Base-by-base conservation (phyloP, 805 yeast genomes). In the Kluyveromyces dobzhanskii region DNA sequence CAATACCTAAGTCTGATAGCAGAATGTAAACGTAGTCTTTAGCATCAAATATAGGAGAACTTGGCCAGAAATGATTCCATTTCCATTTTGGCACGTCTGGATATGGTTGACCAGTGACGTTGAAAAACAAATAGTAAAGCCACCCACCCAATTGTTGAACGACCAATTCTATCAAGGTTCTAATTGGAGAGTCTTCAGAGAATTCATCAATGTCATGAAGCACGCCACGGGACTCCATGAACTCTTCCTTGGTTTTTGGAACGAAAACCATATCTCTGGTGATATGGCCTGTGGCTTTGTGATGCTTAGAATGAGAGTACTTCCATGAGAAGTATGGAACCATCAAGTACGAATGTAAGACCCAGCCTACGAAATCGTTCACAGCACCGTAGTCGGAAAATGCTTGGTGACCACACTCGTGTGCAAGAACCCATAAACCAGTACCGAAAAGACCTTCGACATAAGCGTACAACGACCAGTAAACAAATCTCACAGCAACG, bases 271-370 rank as follows among this genome's bases (percentile, higher is more conserved):
- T 85, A 60, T 85, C 95, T 59, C 85, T 73, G 26, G 79, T 67
- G 57, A 85, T 56, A 61, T 85, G 85, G 47, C 90, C 94, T 30
- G 94, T 85, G 41, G 90, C 85, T 70, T 85, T 85, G 70, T 85
- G 95, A 66, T 85, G 95, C 72, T 81, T 83, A 41, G 85, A 76
- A 64, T 85, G 95, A 33, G 85, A 67, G 61, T 68, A 77, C 56
- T 84, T 80, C 95, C 95, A 85, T 6, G 92, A 80, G 60, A 84
- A 84, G 67, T 80, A 85, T 34, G 95, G 95, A 23, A 85, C 95
- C 53, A 83, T 59, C 52, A 83, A 66, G 56, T 73, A 76, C 13
- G 90, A 80, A 66, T 85, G 95, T 46, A 85, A 65, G 28, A 82
- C 60, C 92, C 94, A 85, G 32, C 95, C 95, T 30, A 80, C 81